Base-by-base conservation (phyloP, 2,329 filamentous ascomycete species). In the Neofusicoccum ribis region DNA sequence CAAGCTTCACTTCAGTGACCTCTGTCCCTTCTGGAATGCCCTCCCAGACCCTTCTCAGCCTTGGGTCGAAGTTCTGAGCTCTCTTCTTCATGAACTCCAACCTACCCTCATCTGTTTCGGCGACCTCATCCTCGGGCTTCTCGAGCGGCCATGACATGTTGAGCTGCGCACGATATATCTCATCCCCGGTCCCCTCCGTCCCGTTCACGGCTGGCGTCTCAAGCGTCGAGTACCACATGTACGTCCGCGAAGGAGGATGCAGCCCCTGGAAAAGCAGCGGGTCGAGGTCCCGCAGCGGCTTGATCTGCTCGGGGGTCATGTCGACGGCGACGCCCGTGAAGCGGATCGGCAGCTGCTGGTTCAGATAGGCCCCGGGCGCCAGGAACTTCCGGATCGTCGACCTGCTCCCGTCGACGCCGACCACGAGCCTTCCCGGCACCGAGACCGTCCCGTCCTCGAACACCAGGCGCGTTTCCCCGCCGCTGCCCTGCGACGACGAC, bases 111-210 rank as follows among this genome's bases (percentile, higher is more conserved):
- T 61, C 46, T 3, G 66, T 66, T 1, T 15, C 17, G 1, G 64
- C 62, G 9, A 69, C 65, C 5, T 66, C 67, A 20, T 69, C 67
- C 20, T 64, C 58, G 2, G 63, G 23, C 6, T 39, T 14, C 23
- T 63, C 59, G 6, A 39, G 37, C 1, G 64, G 46, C 83, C 83
- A 85, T 8, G 81, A 84, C 46, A 83, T 72, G 64, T 78, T 79
- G 43, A 85, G 72, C 67, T 84, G 80, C 1, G 77, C 78, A 47
- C 77, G 76, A 66, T 80, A 83, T 14, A 72, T 74, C 58, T 78
- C 73, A 3, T 67, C 20, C 1, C 66, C 68, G 5, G 71, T 76
- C 0, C 72, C 76, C 14, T 65, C 73, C 23, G 72, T 80, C 39
- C 72, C 77, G 63, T 78, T 81, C 4, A 70, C 70, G 36, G 74